Conservation (phyloP, 1,284 basidiomycete species). For the Rhodotorula glutinis region DNA sequence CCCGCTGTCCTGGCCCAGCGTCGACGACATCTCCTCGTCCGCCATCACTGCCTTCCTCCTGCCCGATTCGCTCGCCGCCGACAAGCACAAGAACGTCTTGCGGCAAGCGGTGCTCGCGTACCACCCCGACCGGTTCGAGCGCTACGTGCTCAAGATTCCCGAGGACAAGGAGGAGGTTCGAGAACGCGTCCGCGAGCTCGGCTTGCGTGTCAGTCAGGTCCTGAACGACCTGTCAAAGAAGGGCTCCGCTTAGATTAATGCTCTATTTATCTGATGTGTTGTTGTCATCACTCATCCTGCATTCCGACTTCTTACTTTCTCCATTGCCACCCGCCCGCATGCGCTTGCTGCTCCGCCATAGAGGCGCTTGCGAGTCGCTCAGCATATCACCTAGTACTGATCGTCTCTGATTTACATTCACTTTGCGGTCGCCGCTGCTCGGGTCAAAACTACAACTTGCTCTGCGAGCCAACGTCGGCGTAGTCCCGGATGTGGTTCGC, state of each 20-base stretch:
- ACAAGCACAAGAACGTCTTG: conserved; percentile 14
- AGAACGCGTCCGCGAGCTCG: conserved; percentile 29
- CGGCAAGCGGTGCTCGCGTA: conserved; percentile 32
- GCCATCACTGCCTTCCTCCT: conserved; percentile 31
- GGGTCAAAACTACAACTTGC: conserved; percentile 43
- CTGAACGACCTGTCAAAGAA: conserved; percentile 34
- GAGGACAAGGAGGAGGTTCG: conserved; percentile 26
- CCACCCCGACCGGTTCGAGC: conserved; percentile 37
- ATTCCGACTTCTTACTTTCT: too few relatives aligned
- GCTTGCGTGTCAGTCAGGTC: conserved; percentile 29
- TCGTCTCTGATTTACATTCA: too few relatives aligned
- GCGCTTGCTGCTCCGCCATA: too few relatives aligned
- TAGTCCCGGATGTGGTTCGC: conserved; percentile 58
- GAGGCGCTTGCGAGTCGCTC: too few relatives aligned
- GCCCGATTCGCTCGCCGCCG: conserved; percentile 2
- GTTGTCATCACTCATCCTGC: not conserved
- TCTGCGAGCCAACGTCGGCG: conserved; percentile 36
- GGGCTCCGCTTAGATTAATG: not conserved
- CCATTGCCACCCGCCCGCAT: too few relatives aligned
- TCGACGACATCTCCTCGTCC: conserved; percentile 17
- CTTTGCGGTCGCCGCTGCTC: too few relatives aligned
- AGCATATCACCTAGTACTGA: too few relatives aligned
- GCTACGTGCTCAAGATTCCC: conserved; percentile 19
- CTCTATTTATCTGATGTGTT: not conserved
- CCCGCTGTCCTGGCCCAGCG: conserved; percentile 45